Evolutionary conservation across 108 stramenopile genomes (phyloP), one percentile per base, ranked within the genome.

Genomic region (Skeletonema grethae): DNA sequence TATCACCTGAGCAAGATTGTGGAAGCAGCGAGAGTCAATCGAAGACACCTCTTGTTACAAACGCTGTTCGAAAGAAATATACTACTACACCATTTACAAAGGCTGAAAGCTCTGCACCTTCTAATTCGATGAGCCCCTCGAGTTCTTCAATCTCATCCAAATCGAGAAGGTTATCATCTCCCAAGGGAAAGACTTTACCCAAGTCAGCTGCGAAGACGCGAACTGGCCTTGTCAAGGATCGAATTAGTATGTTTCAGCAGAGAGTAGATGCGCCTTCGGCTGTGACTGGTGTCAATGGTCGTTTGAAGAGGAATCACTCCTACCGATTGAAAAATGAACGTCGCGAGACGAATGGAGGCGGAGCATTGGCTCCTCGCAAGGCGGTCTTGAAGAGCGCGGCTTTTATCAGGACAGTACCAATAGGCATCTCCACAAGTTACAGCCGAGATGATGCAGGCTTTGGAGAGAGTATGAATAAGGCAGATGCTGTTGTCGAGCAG

Each of bases 181-280:
- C 71, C 3, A 61, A 67, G 38, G 32, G 65, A 24, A 79, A 79
- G 31, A 13, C n/a, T 0, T n/a, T 72, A 11, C 77, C 77, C n/a
- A 79, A 79, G 65, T 79, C 77, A 24, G 77, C 77, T 15, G 65
- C 72, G 3, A 79, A 63, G 65, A 72, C 77, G 31, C 58, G 70
- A 36, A 72, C 67, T 31, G 77, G 77, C 5, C 61, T 72, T 18
- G 77, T 79, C 25, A 79, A 79, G 57, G 77, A 79, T 32, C 59
- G 77, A 28, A 57, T 79, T 18, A 29, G 60, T 35, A 71, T 72
- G 41, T 72, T 79, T 55, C 70, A 72, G 30, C 77, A 79, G 48
- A 34, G 77, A 2, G 59, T 63, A 15, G 66, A 67, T 8, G 70
- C 29, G 18, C 20, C 48, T 53, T 65, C 59, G 32, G 65, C 77